Evolutionary conservation across 2,329 filamentous ascomycete genomes (phyloP).

Genomic region (Chrysosporium keratinophilum): DNA sequence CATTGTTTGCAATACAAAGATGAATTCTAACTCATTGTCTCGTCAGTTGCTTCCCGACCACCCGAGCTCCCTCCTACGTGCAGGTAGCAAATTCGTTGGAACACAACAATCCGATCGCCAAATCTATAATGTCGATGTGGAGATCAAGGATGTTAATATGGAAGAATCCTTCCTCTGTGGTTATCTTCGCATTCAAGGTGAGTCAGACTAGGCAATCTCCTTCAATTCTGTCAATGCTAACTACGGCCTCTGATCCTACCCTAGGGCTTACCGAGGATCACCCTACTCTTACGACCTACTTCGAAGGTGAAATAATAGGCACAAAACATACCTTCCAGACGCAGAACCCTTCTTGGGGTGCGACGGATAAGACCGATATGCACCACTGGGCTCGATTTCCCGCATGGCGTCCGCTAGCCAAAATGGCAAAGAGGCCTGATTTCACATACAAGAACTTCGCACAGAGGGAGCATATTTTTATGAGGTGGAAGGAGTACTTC

Average conservation of each 20-base stretch:
- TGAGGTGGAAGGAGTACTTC: slow-evolving; percentile 99
- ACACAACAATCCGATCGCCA: slow-evolving; percentile 90
- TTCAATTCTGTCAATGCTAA: slow-evolving; percentile 3
- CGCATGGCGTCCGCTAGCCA: slow-evolving; percentile 68
- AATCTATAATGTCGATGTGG: slow-evolving; percentile 89
- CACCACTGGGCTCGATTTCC: slow-evolving; percentile 88
- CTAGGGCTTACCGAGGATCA: slow-evolving; percentile 87
- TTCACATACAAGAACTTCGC: slow-evolving; percentile 58
- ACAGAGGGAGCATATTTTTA: slow-evolving; percentile 83
- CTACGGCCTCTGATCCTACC: slow-evolving; percentile 11
- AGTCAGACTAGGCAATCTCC: slow-evolving; percentile 16
- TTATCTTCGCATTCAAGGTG: slow-evolving; percentile 90
- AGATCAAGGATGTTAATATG: slow-evolving; percentile 94
- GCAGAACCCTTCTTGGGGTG: slow-evolving; percentile 80
- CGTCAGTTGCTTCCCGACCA: slow-evolving; percentile 60
- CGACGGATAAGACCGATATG: slow-evolving; percentile 79
- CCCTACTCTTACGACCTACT: slow-evolving; percentile 94
- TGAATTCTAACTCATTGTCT: slow-evolving; percentile 12
- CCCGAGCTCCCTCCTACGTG: slow-evolving; percentile 75
- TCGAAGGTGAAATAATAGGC: slow-evolving; percentile 96
- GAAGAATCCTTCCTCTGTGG: slow-evolving; percentile 88
- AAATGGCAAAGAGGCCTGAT: slow-evolving; percentile 49
- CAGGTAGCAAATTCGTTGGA: slow-evolving; percentile 79
- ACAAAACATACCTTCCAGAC: slow-evolving; percentile 91
- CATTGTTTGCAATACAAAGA: slow-evolving; percentile 7